Base-by-base conservation (phyloP, 2,329 filamentous ascomycete genomes). In the Venturia nashicola region DNA sequence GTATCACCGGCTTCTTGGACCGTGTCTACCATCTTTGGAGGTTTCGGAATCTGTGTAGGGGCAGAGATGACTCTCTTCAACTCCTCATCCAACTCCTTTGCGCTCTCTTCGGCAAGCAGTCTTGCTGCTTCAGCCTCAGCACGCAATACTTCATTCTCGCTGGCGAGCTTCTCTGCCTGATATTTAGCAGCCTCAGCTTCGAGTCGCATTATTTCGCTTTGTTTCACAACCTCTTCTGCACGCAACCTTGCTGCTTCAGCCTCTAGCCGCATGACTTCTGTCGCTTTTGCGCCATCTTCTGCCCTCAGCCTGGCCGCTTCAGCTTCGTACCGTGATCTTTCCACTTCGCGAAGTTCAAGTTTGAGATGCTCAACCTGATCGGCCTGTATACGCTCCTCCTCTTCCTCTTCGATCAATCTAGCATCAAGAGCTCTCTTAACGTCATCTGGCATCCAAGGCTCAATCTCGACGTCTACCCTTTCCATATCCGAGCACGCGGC, bases 401-500 rank as follows among this genome's bases (percentile, higher is more conserved):
- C 66, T 64, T 78, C 75, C 60, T 81, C 78, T 42, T 80, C 74
- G 11, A 73, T 66, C n/a, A 76, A 77, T 65, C 69, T 71, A n/a
- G 67, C 69, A 61, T 86, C 83, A 23, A 91, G 76, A 67, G 85
- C 83, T 20, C 81, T 80, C 63, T 85, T 80, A 14, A 87, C 71
- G 1, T 79, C 75, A 0, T 82, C 73, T 20, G 85, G 83, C 12
- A 91, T 81, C 70, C 87, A 83, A 3, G 94, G 89, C 69, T 89
- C 85, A 62, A 99, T 84, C 74, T 97, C 93, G 1, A 96, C 90
- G 71, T 99, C 94, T 0, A 97, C 90, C n/a, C 93, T 84, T 76
- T 99, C 94, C 94, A 99, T 99, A 75, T 97, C 93, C 69, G 85
- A 89, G 93, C 93, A 99, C 65, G 90, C 18, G 5, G 85, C 84